Base-by-base conservation (phyloP, 2,329 filamentous ascomycete genomes). In the Penicillium occitanis region DNA sequence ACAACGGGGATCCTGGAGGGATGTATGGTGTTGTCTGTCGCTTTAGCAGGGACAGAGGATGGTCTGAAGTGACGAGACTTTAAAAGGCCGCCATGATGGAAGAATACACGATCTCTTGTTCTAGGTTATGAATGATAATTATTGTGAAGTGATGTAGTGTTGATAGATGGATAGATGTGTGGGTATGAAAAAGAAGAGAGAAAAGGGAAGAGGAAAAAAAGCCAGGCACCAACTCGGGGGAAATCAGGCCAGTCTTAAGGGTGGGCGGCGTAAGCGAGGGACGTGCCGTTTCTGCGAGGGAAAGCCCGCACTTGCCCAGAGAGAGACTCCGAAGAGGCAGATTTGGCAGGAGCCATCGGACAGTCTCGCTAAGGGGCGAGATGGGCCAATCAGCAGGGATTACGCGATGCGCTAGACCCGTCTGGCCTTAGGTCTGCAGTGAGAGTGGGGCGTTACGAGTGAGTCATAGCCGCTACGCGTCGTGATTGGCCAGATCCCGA, bases 1-100 rank as follows among this genome's bases (percentile, higher is more conserved):
- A 59, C 65, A 71, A 71, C 71, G 70, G 69, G 69, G 66, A 71
- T 73, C 71, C 72, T 69, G 68, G 67, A 71, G 66, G 76, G 72
- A 77, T 73, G 71, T 76, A 81, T 80, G 64, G 68, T 81, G 62
- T 58, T 40, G 79, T 77, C 78, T 75, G 74, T 75, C 74, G 76
- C 74, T 66, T 65, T 67, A 70, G 76, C 74, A 77, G 74, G 78
- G 76, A 78, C 75, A 74, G 72, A 71, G 60, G 14, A 19, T 22
- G 22, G 68, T 19, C 30, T 60, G 65, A 70, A 65, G 64, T 68
- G 69, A 69, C 68, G 71, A 66, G 70, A 67, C 61, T 72, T 72
- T 81, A 81, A 72, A 76, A 76, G 71, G 75, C 71, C 70, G 70
- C 76, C 79, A 82, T 82, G 63, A 69, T 66, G 64, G 59, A 64